Base-by-base conservation (phyloP, 1,284 basidiomycete species). In the Mrakiaceae sp. region DNA sequence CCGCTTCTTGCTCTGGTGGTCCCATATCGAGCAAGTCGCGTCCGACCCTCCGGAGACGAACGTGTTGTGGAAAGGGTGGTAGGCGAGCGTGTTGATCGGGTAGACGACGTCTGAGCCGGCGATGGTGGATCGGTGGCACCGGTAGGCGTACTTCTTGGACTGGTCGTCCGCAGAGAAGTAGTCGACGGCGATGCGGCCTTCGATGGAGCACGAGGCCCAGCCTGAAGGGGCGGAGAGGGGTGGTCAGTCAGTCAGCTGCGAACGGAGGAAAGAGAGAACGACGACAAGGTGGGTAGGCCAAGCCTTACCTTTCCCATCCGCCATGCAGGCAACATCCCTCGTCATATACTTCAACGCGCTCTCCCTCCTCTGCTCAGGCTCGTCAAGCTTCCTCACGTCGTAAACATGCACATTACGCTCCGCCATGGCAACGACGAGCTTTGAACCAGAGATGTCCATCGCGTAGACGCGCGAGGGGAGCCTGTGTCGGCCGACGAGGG, bases 101-200 rank as follows among this genome's bases (percentile, higher is more conserved):
- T 92, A 98, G n/a, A 98, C 93, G 68, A 93, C 89, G 74, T 99
- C 96, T n/a, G 89, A 87, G 49, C 88, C 89, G 58, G 90, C 86
- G 61, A 93, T 85, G 2, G 88, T 85, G 73, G 92, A 87, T 16
- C 95, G 82, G 73, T 99, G 95, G 70, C 94, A 97, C 74, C 98
- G 94, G 83, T 98, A 99, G 2, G 96, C 96, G 74, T 98, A 99
- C 77, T 97, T 97, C 74, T 88, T 87, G 14, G 87, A 84, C 75
- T 97, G 92, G 0, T 81, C 80, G 40, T 83, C 82, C 0, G 84
- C 80, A 9, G 83, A 83, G 2, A 98, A 94, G 77, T 96, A 98
- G 74, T 99, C 96, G 53, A 98, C 94, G 0, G 94, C 92, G 64
- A 98, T 93, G 51, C 95, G 83, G 0, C 95, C 95, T 74, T 99